Conservation (phyloP, 129 eudicot species). For the Flaveria sonorensis region DNA sequence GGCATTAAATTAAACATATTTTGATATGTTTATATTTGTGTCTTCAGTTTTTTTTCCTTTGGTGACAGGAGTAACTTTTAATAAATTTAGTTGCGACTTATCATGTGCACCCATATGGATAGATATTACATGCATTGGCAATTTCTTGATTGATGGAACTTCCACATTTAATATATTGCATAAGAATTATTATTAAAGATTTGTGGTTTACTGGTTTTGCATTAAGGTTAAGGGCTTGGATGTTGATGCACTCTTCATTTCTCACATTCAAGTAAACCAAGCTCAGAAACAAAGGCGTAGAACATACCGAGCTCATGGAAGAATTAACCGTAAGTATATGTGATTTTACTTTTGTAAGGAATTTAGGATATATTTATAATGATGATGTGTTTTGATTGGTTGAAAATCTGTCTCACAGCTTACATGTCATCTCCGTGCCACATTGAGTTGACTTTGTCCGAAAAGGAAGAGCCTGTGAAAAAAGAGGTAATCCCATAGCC, state of each 20-base stretch:
- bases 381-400: not conserved
- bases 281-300: conserved; percentile 36
- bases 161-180: not conserved
- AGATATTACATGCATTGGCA: not conserved
- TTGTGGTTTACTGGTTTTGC: not conserved
- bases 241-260: conserved; percentile 31
- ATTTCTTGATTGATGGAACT: not conserved
- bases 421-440: conserved; percentile 34
- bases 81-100: not conserved
- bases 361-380: not conserved
- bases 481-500: conserved; percentile 18
- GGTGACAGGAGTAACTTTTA: not conserved
- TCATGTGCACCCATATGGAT: too few species aligned
- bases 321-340: conserved; percentile 28
- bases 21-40: not conserved
- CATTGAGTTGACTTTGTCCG: conserved; percentile 35
- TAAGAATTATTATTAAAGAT: not conserved
- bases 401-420: not conserved
- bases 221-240: conserved; percentile 31
- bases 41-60: not conserved
- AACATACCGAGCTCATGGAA: conserved; percentile 36
- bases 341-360: not conserved
- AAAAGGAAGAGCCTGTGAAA: conserved; percentile 30
- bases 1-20: not conserved
- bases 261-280: conserved; percentile 36